Conservation (phyloP, 2,329 filamentous ascomycete genomes). For the Pseudogymnoascus sp. region DNA sequence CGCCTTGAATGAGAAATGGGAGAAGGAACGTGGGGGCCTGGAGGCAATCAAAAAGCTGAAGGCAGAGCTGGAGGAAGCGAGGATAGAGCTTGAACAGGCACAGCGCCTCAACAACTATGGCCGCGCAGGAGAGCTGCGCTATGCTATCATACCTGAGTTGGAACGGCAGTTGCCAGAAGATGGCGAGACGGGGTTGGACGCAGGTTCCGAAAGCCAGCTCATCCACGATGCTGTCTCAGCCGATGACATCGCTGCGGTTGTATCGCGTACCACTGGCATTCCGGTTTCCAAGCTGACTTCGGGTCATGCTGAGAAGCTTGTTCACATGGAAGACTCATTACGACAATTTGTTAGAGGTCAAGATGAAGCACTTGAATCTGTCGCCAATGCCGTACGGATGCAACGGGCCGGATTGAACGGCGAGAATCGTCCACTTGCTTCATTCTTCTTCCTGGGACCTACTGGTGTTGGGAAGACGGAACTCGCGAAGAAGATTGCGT, state of each 20-base stretch:
- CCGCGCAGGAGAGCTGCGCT: constrained; percentile 82
- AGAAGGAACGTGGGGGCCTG: constrained; percentile 79
- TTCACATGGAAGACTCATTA: constrained; percentile 90
- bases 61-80: constrained; percentile 77
- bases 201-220: constrained; percentile 44
- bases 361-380: constrained; percentile 84
- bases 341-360: constrained; percentile 81
- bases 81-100: constrained; percentile 77
- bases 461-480: constrained; percentile 97
- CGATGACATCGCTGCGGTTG: constrained; percentile 88
- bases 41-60: constrained; percentile 81
- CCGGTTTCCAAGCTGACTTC: constrained; percentile 87
- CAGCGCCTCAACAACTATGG: constrained; percentile 84
- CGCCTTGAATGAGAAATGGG: constrained; percentile 76
- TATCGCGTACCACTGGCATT: constrained; percentile 85
- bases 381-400: constrained; percentile 87
- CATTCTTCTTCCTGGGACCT: constrained; percentile 95
- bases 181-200: constrained; percentile 34
- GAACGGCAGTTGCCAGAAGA: constrained; percentile 76
- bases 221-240: constrained; percentile 92
- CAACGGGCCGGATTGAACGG: constrained; percentile 87
- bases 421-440: constrained; percentile 83
- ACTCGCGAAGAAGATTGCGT: constrained; percentile 89
- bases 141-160: constrained; percentile 74
- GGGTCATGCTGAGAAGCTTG: constrained; percentile 87